Evolutionary conservation across 306 rosid genomes (phyloP), one percentile per base, ranked within the genome.

Genomic region (Corylus heterophylla): DNA sequence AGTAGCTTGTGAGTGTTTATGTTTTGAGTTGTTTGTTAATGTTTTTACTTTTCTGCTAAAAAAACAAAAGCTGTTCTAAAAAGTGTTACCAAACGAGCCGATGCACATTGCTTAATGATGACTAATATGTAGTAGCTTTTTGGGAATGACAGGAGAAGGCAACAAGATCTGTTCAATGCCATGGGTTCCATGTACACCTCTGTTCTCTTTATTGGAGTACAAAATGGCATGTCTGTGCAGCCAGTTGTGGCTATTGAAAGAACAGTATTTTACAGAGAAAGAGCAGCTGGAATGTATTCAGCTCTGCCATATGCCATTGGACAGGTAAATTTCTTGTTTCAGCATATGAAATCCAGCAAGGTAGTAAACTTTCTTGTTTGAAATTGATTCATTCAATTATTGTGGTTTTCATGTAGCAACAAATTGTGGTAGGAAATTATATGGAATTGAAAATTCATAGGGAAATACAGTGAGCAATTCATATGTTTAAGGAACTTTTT

Each of bases 241-340:
- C 97, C 97, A 51, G 89, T 94, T 69, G 91, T 94, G 78, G 88
- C 87, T 78, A 84, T 88, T 83, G 98, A 94, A 82, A 90, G 98
- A 88, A 87, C 92, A 10, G 97, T 94, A 18, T 94, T 90, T 80
- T 92, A 92, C 61, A 88, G 98, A 80, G 98, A 94, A 84, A 90
- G 86, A 84, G 97, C 96, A 68, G 97, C 98, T 52, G 96, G 97
- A 80, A 90, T 93, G 95, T 90, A 92, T 82, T 91, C 96, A 29
- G 92, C 96, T 64, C 86, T 94, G 76, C 94, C 98, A 16, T 94
- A 94, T 63, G 97, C 98, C 66, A 86, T 92, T 76, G 97, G 88
- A 79, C 96, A 91, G 92, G 96, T 89, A 81, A 44, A 8, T 27
- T 16, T 14, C 44, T 29, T 47, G 20, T 22, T 50, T 29, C 14